Conservation (phyloP, 805 yeast species). For the Wickerhamomyces chaumierensis region DNA sequence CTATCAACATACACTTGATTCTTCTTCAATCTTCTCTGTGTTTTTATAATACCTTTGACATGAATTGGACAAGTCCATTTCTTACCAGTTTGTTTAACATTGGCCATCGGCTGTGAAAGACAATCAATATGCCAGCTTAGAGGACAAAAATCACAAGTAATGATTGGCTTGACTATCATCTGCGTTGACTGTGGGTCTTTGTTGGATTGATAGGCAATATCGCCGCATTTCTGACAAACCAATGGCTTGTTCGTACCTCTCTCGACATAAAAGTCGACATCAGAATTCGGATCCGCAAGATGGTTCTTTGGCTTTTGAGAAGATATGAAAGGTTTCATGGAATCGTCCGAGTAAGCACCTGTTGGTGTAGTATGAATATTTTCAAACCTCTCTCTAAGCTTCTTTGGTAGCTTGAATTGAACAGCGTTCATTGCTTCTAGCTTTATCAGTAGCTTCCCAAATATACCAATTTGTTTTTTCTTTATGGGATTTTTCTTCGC, state of each 20-base stretch:
- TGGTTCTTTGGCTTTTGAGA: slow-evolving; percentile 39
- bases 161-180: slow-evolving; percentile 33
- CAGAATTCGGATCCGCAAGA: slow-evolving; percentile 31
- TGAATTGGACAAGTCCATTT: slow-evolving; percentile 94
- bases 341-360: slow-evolving; percentile 58
- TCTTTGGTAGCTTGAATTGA: slow-evolving; percentile 56
- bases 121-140: slow-evolving; percentile 88
- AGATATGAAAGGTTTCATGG: slow-evolving; percentile 15
- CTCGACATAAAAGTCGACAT: slow-evolving; percentile 55
- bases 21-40: slow-evolving; percentile 37
- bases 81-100: slow-evolving; percentile 60
- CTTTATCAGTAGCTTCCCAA: slow-evolving; percentile 47
- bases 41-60: slow-evolving; percentile 23
- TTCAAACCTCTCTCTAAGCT: slow-evolving; percentile 58
- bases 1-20: slow-evolving; percentile 42
- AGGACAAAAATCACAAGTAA: slow-evolving; percentile 76
- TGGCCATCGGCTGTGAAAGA: slow-evolving; percentile 60
- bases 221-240: slow-evolving; percentile 67
- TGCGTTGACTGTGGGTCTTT: slow-evolving; percentile 24
- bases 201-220: slow-evolving; percentile 42
- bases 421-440: slow-evolving; percentile 51
- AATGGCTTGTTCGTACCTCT: slow-evolving; percentile 50
- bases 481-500: slow-evolving; percentile 29
- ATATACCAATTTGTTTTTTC: slow-evolving; percentile 27
- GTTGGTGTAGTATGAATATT: slow-evolving; percentile 55